These are phyloP conservation scores for Euphrasia arctica DNA, from an alignment of 305 asterid species.

Conservation along the genomic window DNA sequence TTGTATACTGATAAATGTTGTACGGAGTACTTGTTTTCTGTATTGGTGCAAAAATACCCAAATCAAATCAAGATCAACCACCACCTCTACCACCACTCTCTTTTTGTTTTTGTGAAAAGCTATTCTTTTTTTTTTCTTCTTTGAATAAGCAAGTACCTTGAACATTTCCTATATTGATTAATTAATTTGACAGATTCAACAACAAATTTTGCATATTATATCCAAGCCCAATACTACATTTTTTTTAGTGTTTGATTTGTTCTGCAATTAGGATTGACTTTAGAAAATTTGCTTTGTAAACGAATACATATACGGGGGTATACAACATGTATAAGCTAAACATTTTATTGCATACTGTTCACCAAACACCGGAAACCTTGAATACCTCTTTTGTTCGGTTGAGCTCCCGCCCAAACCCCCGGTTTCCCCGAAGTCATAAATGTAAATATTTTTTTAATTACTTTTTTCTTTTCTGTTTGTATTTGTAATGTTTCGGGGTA, in stretches of 20 bases:
- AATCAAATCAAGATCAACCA: neutral
- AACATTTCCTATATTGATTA: neutral
- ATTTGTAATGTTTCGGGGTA: too few relatives aligned
- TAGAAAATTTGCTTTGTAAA: too few relatives aligned
- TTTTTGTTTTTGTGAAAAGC: too few relatives aligned
- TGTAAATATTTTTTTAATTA: too few relatives aligned
- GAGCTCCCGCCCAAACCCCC: neutral
- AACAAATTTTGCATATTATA: neutral
- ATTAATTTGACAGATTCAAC: neutral
- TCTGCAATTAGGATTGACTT: neutral
- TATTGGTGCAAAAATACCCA: conserved; percentile 17
- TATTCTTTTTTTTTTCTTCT: too few relatives aligned
- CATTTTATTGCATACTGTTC: neutral
- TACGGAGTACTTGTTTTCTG: conserved; percentile 22
- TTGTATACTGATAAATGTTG: conserved; percentile 12
- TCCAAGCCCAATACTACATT: too few relatives aligned
- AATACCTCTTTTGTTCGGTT: neutral
- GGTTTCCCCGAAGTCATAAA: too few relatives aligned
- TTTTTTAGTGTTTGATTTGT: neutral
- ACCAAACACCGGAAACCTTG: neutral
- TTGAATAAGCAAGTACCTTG: neutral
- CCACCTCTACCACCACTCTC: too few relatives aligned
- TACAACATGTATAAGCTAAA: too few relatives aligned
- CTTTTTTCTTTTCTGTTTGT: too few relatives aligned
- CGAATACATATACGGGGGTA: too few relatives aligned